A percentile compares a stretch with the other conserved stretches of the same genome.
Evolutionary conservation across 2,329 filamentous ascomycete genomes (phyloP).

Genomic region (Albifimbria verrucaria): DNA sequence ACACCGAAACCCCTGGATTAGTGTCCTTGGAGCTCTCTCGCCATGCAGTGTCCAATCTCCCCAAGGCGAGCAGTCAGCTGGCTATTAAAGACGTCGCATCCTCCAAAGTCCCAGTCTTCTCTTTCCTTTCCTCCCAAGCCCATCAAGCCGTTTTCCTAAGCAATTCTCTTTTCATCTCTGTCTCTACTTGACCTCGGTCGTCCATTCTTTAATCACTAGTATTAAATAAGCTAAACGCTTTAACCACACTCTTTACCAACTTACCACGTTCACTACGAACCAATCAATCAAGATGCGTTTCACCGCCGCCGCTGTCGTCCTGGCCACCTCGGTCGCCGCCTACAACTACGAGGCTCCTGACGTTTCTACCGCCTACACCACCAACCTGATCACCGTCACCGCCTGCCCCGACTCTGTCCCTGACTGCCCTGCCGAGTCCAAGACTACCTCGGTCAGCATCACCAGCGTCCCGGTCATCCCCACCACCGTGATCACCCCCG

Average conservation of each 20-base stretch:
- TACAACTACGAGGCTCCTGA: conserved; percentile 20
- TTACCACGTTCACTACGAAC: conserved; percentile 14
- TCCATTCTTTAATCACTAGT: conserved; percentile 47
- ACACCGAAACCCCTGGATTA: conserved; percentile 18
- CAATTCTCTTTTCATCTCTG: no score
- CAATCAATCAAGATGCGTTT: conserved; percentile 58
- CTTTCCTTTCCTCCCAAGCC: conserved; percentile 37
- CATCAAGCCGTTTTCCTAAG: conserved; percentile 38
- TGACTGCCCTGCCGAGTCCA: conserved; percentile 45
- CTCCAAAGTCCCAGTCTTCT: conserved; percentile 23
- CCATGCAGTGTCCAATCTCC: conserved; percentile 15
- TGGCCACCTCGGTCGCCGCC: conserved; percentile 35
- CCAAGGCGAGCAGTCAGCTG: conserved; percentile 10
- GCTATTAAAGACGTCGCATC: conserved; percentile 46
- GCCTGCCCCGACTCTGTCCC: conserved; percentile 57
- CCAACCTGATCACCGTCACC: conserved; percentile 59
- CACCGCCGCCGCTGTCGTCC: conserved; percentile 46
- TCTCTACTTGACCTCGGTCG: conserved; percentile 55
- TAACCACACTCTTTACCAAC: conserved; percentile 28
- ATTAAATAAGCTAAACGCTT: conserved; percentile 24
- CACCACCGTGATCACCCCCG: conserved; percentile 34
- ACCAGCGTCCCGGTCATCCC: conserved; percentile 13
- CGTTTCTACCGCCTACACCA: conserved; percentile 52
- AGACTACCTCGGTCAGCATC: conserved; percentile 17
- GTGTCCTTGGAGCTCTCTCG: conserved; percentile 14